Percentiles rank a stretch among this genome's conserved stretches.
phyloP scores from a whole-genome alignment of 805 yeast genomes.

The Saccharomycopsis schoenii region DNA sequence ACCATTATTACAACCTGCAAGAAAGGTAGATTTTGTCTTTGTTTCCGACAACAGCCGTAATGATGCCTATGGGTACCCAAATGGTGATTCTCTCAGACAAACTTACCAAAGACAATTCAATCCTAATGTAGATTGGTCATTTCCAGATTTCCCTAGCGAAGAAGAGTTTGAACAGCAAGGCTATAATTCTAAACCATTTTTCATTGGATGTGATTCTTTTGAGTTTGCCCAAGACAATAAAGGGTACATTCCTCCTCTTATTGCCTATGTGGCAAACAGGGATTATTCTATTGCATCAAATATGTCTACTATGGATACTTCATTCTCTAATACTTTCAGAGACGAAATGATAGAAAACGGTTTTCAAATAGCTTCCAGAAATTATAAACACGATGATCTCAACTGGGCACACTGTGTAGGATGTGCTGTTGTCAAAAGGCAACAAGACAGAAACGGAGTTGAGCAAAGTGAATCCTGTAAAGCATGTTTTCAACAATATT shows the following conservation, averaged over 20 bases:
- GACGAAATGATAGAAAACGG: conserved; percentile 60
- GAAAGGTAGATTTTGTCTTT: conserved; percentile 44
- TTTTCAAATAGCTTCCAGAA: conserved; percentile 55
- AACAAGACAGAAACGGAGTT: conserved; percentile 55
- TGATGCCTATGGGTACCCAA: conserved; percentile 22
- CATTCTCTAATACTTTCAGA: conserved; percentile 48
- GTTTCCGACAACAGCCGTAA: conserved; percentile 41
- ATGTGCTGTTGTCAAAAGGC: conserved; percentile 75
- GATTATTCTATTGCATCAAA: conserved; percentile 58
- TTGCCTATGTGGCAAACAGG: conserved; percentile 68
- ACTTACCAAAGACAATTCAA: conserved; percentile 18
- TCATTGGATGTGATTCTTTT: conserved; percentile 71
- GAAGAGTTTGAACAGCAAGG: conserved; percentile 49
- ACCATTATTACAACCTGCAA: conserved; percentile 44
- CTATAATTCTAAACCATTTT: conserved; percentile 59
- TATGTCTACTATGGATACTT: conserved; percentile 60
- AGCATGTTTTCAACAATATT: conserved; percentile 58
- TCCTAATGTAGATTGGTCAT: conserved; percentile 43
- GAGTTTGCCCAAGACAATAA: conserved; percentile 47
- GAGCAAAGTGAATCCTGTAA: conserved; percentile 58
- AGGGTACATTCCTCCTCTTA: conserved; percentile 52
- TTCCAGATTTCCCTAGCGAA: conserved; percentile 66
- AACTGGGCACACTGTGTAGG: conserved; percentile 70
- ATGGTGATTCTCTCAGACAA: conserved; percentile 7
- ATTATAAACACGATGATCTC: conserved; percentile 54